These are phyloP conservation scores for Miscanthus lutarioriparius DNA, from an alignment of 176 grass and related monocot genomes.

Conservation along the genomic window DNA sequence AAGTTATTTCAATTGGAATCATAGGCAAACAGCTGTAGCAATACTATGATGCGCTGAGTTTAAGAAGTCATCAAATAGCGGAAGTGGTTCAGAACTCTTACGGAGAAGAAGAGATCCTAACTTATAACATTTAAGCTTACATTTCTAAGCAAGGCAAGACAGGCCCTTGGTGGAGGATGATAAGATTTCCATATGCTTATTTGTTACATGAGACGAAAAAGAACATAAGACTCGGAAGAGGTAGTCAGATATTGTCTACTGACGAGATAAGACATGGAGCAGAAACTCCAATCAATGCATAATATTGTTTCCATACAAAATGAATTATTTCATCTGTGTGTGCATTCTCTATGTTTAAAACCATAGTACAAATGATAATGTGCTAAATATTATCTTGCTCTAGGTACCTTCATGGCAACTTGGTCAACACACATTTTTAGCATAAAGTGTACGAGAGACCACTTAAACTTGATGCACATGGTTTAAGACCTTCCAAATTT, in stretches of 20 bases:
- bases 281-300: background rate
- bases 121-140: background rate
- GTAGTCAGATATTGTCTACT: background rate
- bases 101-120: background rate
- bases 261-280: background rate
- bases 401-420: background rate
- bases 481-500: slow-evolving; percentile 11
- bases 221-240: background rate
- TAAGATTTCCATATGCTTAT: background rate
- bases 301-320: background rate
- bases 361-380: background rate
- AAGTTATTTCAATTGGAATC: background rate
- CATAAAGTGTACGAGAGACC: background rate
- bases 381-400: background rate
- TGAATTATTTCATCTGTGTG: background rate
- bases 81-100: background rate
- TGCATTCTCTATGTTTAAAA: background rate
- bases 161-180: background rate
- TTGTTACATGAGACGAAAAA: background rate
- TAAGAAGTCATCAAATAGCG: background rate
- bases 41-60: background rate
- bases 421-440: background rate
- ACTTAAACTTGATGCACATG: background rate
- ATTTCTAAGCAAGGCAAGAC: background rate
- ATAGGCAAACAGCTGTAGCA: background rate